Conservation (phyloP, 805 yeast species). For the Suhomyces emberorum region DNA sequence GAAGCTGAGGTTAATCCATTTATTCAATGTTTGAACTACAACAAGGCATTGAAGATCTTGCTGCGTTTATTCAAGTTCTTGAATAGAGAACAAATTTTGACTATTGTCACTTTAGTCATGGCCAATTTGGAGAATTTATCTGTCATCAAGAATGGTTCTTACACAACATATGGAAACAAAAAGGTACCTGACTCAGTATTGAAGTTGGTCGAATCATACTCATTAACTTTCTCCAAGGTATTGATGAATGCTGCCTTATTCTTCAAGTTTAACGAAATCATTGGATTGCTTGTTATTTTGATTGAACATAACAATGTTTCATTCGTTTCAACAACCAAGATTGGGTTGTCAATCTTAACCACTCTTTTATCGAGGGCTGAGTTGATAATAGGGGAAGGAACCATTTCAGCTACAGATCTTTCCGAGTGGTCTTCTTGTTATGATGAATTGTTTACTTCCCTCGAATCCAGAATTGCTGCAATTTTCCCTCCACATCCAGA, state of each 20-base stretch:
- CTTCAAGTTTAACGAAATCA: slow-evolving; percentile 73
- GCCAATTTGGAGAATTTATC: slow-evolving; percentile 76
- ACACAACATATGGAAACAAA: slow-evolving; percentile 54
- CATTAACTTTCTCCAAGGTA: slow-evolving; percentile 76
- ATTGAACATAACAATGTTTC: slow-evolving; percentile 69
- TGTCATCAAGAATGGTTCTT: slow-evolving; percentile 76
- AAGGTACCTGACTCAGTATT: slow-evolving; percentile 51
- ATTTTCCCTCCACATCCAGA: slow-evolving; percentile 75
- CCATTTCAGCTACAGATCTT: slow-evolving; percentile 51
- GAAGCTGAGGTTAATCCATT: slow-evolving; percentile 66
- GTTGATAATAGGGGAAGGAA: slow-evolving; percentile 80
- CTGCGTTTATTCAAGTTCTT: slow-evolving; percentile 86
- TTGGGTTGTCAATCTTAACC: slow-evolving; percentile 84
- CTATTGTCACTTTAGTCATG: slow-evolving; percentile 73
- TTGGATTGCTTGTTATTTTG: slow-evolving; percentile 68
- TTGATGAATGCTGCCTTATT: slow-evolving; percentile 82
- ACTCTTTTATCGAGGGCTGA: slow-evolving; percentile 91
- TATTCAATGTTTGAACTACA: slow-evolving; percentile 74
- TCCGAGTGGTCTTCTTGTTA: slow-evolving; percentile 77
- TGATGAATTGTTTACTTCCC: slow-evolving; percentile 72
- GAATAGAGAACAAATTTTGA: slow-evolving; percentile 68
- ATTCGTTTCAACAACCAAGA: slow-evolving; percentile 64
- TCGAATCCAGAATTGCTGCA: slow-evolving; percentile 72
- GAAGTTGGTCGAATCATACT: slow-evolving; percentile 72
- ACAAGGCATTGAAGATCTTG: slow-evolving; percentile 85